phyloP scores from a whole-genome alignment of 371 early-diverging fungal species.

The Actinomortierella wolfii region DNA sequence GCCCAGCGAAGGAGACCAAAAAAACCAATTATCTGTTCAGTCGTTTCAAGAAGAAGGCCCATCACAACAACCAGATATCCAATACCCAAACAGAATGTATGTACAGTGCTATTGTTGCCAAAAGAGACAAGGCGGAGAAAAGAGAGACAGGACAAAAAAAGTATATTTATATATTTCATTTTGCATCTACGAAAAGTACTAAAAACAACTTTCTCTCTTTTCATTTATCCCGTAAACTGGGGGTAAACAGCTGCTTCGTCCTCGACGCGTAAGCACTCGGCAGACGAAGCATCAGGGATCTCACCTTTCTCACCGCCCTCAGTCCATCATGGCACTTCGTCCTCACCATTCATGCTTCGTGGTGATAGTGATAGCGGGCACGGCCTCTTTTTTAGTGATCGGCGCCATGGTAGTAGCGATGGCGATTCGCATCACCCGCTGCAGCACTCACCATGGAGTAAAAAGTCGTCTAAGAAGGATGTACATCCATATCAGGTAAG shows the following conservation, averaged over 20 bases:
- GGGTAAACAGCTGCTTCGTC: neutral
- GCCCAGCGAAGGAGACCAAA: constrained; percentile 36
- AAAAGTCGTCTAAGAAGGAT: constrained; percentile 24
- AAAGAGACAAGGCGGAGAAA: neutral
- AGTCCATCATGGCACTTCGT: neutral
- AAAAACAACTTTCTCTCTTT: too few relatives aligned
- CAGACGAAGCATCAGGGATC: constrained; percentile 20
- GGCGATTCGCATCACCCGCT: constrained; percentile 14
- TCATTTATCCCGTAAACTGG: neutral
- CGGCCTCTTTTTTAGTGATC: constrained; percentile 6
- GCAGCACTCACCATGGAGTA: constrained; percentile 2
- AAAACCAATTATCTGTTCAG: constrained; percentile 19
- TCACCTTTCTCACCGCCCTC: constrained; percentile 7
- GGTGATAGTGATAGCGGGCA: constrained; percentile 11
- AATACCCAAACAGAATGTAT: too few relatives aligned
- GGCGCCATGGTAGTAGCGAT: constrained; percentile 28
- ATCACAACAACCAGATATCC: neutral
- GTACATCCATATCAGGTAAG: neutral
- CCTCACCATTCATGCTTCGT: constrained; percentile 20
- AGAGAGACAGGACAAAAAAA: too few relatives aligned
- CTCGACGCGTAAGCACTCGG: constrained; percentile 25
- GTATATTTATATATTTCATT: too few relatives aligned
- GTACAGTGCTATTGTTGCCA: neutral
- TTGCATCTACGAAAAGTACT: too few relatives aligned
- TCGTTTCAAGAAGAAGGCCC: constrained; percentile 25